Base-by-base conservation (phyloP, 2,329 filamentous ascomycete genomes). In the Arachnomyces sp. region DNA sequence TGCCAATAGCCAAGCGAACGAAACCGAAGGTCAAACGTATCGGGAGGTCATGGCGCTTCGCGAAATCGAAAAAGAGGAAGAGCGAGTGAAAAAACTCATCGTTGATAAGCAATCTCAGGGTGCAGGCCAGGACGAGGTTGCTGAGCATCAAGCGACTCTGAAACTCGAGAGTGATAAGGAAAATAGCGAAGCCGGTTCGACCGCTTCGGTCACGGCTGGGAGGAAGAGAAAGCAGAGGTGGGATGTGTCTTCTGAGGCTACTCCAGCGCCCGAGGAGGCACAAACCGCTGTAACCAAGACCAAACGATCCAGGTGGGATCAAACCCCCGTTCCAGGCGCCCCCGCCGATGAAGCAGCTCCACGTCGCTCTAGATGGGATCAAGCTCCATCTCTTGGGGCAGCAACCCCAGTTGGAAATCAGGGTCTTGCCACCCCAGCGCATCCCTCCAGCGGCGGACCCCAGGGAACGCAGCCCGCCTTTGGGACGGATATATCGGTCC, bases 191-290 rank as follows among this genome's bases (percentile, higher is more conserved):
- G 74, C 77, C 45, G 82, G 80, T 34, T 75, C 83, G 38, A 75
- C 84, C 36, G 77, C 83, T 52, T 71, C 74, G 47, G 75, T 74
- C 35, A 66, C 74, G 7, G 69, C 77, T 16, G 77, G 80, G 28
- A 77, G 82, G 45, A 92, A 92, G 74, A 80, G 89, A 56, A 95
- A 95, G 75, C 87, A 93, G 73, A 80, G 92, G 63, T 98, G 92
- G 92, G 90, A 95, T 62, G 81, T 89, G 14, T 71, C 80, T n/a
- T 70, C 75, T 5, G 72, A 77, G 30, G 65, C 69, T 4, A 66
- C 71, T 4, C 71, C 77, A 29, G 70, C 73, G 15, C 56, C 66
- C 12, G 65, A 72, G 34, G 56, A 69, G n/a, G 65, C 69, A n/a
- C 59, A 71, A 16, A 54, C 68, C 30, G 63, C 72, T 16, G 76